Evolutionary conservation across 306 rosid species (phyloP), one percentile per base, ranked within the genome.

Genomic region (Sicyos edulis): DNA sequence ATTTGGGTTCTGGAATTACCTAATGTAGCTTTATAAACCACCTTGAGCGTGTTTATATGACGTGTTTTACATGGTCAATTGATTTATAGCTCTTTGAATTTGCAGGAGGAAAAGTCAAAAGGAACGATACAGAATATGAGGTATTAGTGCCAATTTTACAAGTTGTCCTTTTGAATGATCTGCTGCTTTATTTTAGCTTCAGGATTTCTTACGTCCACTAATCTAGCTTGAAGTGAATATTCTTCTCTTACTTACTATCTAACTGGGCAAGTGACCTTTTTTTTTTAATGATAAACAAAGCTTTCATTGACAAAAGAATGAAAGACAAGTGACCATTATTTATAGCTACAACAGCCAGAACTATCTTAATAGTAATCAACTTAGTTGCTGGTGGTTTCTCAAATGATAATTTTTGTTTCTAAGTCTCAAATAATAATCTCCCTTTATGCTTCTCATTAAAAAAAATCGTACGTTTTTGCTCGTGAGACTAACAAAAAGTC

Each of bases 51-150:
- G 20, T 20, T 67, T 67, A 11, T 45, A 19, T 44, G 20, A 13
- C 29, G 26, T 49, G 19, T 14, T 49, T 61, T 68, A 22, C 73
- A 20, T 24, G 58, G 57, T 69, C 15, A n/a, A 42, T 69, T 69
- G 73, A 68, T 68, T 44, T 4, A 68, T 49, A 22, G 24, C 58
- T 24, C 45, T 34, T 62, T 50, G 42, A 69, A 69, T 24, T 14
- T 69, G 58, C 57, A 69, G 73, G 73, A 50, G 57, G 58, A 47
- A 24, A 69, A 50, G 9, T 15, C 58, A 10, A 5, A 44, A 50
- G 5, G 56, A 69, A 69, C 24, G 73, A 69, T 50, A 50, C 57
- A 24, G 73, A 69, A 69, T 47, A 50, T 50, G 73, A 69, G 73
- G 73, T 69, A 50, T 29, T 50, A 4, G 54, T 50, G 20, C 45